Base-by-base conservation (phyloP, 345 rosid species). In the Physaria fendleri region DNA sequence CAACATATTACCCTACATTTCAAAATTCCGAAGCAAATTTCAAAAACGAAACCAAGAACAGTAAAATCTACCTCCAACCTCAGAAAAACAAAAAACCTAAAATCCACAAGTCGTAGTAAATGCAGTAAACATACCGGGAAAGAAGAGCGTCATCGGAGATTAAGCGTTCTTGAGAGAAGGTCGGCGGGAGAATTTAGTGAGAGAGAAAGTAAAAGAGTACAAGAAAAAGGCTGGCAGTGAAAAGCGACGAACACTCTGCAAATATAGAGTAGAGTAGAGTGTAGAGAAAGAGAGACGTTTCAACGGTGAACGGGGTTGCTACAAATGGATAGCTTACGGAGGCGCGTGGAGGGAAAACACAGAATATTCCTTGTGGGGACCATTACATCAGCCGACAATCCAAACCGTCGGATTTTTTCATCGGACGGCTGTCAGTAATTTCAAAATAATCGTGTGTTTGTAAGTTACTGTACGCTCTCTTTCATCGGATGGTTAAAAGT, bases 211-310 rank as follows among this genome's bases (percentile, higher is more conserved):
- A 10, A 5, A 1, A 35, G 7, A n/a, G n/a, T n/a, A n/a, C n/a
- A 13, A 17, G n/a, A 37, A 46, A 52, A 69, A 69, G 44, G 50
- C 64, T 62, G 74, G 57, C 62, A 69, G 37, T 55, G 74, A 63
- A 69, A 63, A 64, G n/a, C n/a, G 74, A 70, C 69, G 65, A 70
- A 70, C 74, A 56, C 69, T 46, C 64, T 62, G 58, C 59, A 32
- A 44, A n/a, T 35, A 32, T 32, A 32, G 35, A 29, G 60, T 34
- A 33, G n/a, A 65, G 70, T 53, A 65, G 71, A 43, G 66, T 59
- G 55, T 59, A 48, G 1, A 54, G 55, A 45, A 39, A 42, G 63
- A 30, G 66, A 41, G 44, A 56, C 60, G 66, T 59, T 32, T 3
- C 38, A 62, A 69, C 68, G 63, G 62, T 43, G 68, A 45, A 47